These are phyloP conservation scores for Sarocladiaceae sp. DNA, from an alignment of 2,329 filamentous ascomycete species.

Conservation along the genomic window DNA sequence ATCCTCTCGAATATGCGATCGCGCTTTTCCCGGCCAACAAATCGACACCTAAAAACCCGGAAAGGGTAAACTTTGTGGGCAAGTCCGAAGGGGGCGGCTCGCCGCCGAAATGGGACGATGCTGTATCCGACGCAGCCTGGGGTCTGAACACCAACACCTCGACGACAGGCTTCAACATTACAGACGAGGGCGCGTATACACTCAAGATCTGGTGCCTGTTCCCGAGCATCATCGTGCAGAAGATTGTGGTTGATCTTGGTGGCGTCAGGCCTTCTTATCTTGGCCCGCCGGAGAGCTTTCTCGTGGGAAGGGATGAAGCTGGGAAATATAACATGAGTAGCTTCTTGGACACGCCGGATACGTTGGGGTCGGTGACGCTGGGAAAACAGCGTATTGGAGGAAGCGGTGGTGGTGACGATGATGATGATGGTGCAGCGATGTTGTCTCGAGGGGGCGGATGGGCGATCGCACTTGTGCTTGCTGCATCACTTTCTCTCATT, in stretches of 20 bases:
- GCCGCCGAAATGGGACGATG: constrained; percentile 36
- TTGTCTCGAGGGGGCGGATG: not conserved
- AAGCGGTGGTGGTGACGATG: not conserved
- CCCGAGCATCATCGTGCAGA: constrained; percentile 50
- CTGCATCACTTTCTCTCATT: not conserved
- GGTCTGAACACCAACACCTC: constrained; percentile 39
- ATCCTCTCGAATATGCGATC: constrained; percentile 48
- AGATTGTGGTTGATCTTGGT: constrained; percentile 51
- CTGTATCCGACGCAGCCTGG: constrained; percentile 43
- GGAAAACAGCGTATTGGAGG: not conserved
- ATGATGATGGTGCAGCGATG: not conserved
- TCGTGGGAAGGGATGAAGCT: constrained; percentile 34
- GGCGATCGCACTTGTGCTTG: not conserved
- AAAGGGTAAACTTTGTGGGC: constrained; percentile 36
- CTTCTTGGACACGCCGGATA: constrained; percentile 23
- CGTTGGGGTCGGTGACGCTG: constrained; percentile 12
- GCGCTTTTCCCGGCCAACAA: constrained; percentile 36
- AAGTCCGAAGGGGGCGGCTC: constrained; percentile 33
- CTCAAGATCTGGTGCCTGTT: constrained; percentile 48
- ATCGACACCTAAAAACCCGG: constrained; percentile 23
- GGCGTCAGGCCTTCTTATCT: constrained; percentile 51
- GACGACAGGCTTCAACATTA: constrained; percentile 34
- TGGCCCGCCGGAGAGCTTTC: constrained; percentile 52
- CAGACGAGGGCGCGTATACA: constrained; percentile 39
- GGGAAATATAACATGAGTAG: constrained; percentile 33